Conservation (phyloP, 805 yeast species). For the Saturnispora dispora region DNA sequence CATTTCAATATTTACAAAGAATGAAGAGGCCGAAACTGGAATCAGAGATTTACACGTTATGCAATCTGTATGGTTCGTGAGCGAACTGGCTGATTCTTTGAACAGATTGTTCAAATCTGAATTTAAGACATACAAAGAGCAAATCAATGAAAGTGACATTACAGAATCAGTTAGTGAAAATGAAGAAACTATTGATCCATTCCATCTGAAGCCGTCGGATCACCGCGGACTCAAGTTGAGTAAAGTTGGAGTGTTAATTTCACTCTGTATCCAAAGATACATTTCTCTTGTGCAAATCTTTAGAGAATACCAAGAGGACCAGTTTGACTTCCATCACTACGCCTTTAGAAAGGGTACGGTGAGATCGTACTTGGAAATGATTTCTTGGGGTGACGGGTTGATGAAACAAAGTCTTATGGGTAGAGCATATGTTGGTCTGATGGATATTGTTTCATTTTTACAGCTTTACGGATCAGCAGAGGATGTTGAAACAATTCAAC, state of each 20-base stretch:
- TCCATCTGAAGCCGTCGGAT: not conserved
- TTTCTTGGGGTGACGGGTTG: slow-evolving; percentile 75
- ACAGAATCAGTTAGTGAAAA: slow-evolving; percentile 20
- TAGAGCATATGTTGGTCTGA: slow-evolving; percentile 61
- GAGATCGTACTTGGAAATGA: slow-evolving; percentile 66
- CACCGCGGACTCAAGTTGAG: slow-evolving; percentile 28
- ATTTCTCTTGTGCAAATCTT: slow-evolving; percentile 57
- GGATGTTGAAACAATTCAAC: slow-evolving; percentile 11
- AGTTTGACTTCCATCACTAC: slow-evolving; percentile 89
- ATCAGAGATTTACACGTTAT: slow-evolving; percentile 76
- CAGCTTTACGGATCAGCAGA: slow-evolving; percentile 18
- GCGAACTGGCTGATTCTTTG: slow-evolving; percentile 80
- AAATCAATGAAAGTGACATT: not conserved
- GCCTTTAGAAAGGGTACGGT: slow-evolving; percentile 88
- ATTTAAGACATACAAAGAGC: slow-evolving; percentile 13
- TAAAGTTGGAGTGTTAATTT: slow-evolving; percentile 34
- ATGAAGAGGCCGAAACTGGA: slow-evolving; percentile 75
- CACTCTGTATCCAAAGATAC: slow-evolving; percentile 75
- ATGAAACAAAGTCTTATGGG: slow-evolving; percentile 61
- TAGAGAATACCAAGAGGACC: slow-evolving; percentile 69
- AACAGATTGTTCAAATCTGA: slow-evolving; percentile 42
- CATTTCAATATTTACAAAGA: slow-evolving; percentile 76
- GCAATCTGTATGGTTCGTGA: slow-evolving; percentile 87
- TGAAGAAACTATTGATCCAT: slow-evolving; percentile 28
- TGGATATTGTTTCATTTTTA: slow-evolving; percentile 42